Evolutionary conservation across 2,329 filamentous ascomycete genomes (phyloP).

Genomic region (Colletotrichum viniferum): DNA sequence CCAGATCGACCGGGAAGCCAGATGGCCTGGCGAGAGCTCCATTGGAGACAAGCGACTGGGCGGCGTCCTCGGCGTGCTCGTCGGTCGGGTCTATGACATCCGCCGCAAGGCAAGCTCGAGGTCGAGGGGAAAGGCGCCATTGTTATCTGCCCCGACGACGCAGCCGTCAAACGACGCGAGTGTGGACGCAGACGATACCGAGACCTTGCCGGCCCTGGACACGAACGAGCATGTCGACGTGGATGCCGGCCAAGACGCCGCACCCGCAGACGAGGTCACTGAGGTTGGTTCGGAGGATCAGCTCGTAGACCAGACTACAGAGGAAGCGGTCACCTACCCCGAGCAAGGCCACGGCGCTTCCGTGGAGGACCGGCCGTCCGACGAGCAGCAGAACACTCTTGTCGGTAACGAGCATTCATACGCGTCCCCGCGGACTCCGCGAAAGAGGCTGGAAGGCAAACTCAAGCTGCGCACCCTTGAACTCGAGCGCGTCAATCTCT

Average conservation of each 20-base stretch:
- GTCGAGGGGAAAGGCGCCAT: slow-evolving; percentile 3
- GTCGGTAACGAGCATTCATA: not conserved
- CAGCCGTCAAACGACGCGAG: not conserved
- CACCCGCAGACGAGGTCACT: not conserved
- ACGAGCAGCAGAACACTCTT: not conserved
- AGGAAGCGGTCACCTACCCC: not conserved
- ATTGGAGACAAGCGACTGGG: slow-evolving; percentile 69
- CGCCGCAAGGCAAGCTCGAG: slow-evolving; percentile 28
- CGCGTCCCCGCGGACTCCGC: slow-evolving; percentile 31
- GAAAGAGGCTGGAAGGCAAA: slow-evolving; percentile 56
- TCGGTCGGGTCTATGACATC: slow-evolving; percentile 70
- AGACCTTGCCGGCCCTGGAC: not conserved
- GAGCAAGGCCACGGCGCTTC: not conserved
- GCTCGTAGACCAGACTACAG: not conserved
- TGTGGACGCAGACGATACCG: not conserved
- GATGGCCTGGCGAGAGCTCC: slow-evolving; percentile 59
- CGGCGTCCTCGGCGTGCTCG: slow-evolving; percentile 70
- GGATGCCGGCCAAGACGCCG: not conserved
- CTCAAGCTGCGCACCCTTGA: slow-evolving; percentile 74
- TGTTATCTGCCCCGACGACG: not conserved
- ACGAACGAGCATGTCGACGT: not conserved
- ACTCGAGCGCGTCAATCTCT: slow-evolving; percentile 77
- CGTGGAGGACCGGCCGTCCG: not conserved
- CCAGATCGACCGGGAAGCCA: slow-evolving; percentile 65
- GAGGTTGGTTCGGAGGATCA: not conserved